Conservation (phyloP, 1,139 yeast genomes). For the Magnusiomyces fungicola region DNA sequence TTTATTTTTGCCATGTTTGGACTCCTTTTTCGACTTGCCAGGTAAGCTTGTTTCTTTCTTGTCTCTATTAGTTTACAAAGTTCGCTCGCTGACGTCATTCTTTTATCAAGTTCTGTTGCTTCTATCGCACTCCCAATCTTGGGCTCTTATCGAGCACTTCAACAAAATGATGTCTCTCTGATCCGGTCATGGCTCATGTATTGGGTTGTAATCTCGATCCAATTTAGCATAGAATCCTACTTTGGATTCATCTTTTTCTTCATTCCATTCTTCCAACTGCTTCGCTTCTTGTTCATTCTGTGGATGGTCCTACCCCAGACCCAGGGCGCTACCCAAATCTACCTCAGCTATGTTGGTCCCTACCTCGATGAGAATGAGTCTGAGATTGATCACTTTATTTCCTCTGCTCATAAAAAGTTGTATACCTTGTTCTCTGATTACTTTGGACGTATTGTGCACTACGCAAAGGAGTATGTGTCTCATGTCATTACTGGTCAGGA, state of each 20-base stretch:
- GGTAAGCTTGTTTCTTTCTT: too few relatives aligned
- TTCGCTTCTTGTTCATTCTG: constrained; percentile 36
- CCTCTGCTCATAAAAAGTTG: constrained; percentile 20
- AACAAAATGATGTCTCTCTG: constrained; percentile 39
- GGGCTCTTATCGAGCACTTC: constrained; percentile 50
- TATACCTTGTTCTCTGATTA: constrained; percentile 22
- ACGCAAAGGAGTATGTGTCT: constrained; percentile 10
- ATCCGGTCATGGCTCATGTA: constrained; percentile 56
- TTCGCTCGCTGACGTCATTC: too few relatives aligned
- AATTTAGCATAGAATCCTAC: constrained; percentile 38
- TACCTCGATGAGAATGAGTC: constrained; percentile 29
- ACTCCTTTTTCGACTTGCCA: too few relatives aligned
- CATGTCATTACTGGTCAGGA: constrained; percentile 10
- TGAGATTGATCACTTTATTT: constrained; percentile 25
- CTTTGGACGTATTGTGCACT: constrained; percentile 8
- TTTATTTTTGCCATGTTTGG: too few relatives aligned
- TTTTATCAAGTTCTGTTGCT: constrained; percentile 29
- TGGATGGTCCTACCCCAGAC: constrained; percentile 50
- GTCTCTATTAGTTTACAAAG: too few relatives aligned
- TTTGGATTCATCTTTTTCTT: constrained; percentile 36
- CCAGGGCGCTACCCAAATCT: constrained; percentile 35
- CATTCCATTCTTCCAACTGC: constrained; percentile 45
- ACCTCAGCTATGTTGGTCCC: constrained; percentile 30
- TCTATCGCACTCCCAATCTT: constrained; percentile 50
- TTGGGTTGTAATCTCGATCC: constrained; percentile 49